Percentiles rank a stretch among this genome's conserved stretches.
These are phyloP conservation scores for Ascochyta rabiei DNA, from an alignment of 2,329 filamentous ascomycete genomes.

Conservation along the genomic window DNA sequence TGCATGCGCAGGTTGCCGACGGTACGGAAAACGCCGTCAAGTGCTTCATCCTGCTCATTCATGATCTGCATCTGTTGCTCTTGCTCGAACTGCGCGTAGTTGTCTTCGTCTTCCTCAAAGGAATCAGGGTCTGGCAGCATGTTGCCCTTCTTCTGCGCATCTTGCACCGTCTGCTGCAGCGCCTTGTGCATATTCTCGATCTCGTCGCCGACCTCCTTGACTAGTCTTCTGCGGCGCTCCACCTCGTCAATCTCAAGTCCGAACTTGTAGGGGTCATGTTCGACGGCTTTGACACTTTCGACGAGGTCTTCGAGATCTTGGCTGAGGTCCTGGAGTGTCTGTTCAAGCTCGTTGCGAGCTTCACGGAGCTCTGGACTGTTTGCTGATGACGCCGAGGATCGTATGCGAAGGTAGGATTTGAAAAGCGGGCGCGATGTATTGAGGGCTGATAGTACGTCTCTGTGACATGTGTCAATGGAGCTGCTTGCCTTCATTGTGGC, in stretches of 20 bases:
- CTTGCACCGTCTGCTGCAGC: conserved; percentile 65
- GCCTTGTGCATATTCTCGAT: conserved; percentile 88
- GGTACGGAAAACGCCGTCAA: conserved; percentile 91
- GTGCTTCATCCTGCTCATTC: conserved; percentile 89
- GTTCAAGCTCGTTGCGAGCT: conserved; percentile 75
- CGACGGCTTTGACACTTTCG: conserved; percentile 84
- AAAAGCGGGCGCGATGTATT: conserved; percentile 83
- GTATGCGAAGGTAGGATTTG: conserved; percentile 93
- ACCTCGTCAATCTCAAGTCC: conserved; percentile 86
- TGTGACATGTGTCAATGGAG: conserved; percentile 51
- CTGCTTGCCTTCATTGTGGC: conserved; percentile 6
- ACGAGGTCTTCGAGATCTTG: conserved; percentile 89
- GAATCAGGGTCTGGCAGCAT: conserved; percentile 66
- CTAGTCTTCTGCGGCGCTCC: conserved; percentile 76
- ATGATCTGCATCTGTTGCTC: conserved; percentile 90
- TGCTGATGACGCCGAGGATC: conserved; percentile 75
- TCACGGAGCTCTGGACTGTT: conserved; percentile 68
- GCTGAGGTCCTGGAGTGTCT: conserved; percentile 73
- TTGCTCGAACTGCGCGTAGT: conserved; percentile 85
- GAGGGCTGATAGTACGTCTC: conserved; percentile 87
- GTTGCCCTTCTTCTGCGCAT: conserved; percentile 43
- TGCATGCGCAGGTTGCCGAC: conserved; percentile 89
- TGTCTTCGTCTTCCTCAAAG: conserved; percentile 60
- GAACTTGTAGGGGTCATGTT: conserved; percentile 84
- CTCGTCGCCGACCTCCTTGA: conserved; percentile 88